Evolutionary conservation across 2,329 filamentous ascomycete species (phyloP), one percentile per base, ranked within the genome.

Genomic region (Cordyceps farinosa): DNA sequence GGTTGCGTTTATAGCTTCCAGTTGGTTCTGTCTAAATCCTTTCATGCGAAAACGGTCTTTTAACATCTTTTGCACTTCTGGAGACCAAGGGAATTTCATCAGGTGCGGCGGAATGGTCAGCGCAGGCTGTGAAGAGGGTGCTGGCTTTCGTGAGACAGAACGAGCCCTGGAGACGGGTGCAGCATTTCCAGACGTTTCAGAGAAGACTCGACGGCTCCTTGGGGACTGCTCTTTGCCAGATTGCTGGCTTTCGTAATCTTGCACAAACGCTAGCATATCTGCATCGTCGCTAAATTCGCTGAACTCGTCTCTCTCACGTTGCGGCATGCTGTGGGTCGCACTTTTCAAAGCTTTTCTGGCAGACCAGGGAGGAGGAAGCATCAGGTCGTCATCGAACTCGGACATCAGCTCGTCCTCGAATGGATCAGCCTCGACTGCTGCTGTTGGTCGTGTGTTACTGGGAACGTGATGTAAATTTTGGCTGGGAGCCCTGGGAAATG

Each of bases 1-100:
- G 0, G 95, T 98, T 1, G 93, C 90, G 74, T 99, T 98, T 74
- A 99, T 97, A 15, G 95, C 93, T 75, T 98, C 91, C 1, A 98
- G 82, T 72, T 99, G 95, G 72, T 97, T 95, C 61, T 89, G 87
- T 36, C 96, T 87, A 72, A 99, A 99, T 0, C 91, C 91, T 61
- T 85, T 86, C 74, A 99, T 88, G 66, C 89, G 85, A 71, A 99
- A 99, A 3, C 87, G 84, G 69, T 94, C 88, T 70, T 90, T 91
- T 67, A 99, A 78, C n/a, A 87, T 90, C 61, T 80, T 83, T 67
- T 88, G 89, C 30, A 99, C 90, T 69, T 98, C 93, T 50, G 84
- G 81, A 17, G 93, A 97, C 95, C 96, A 99, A 5, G 87, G 81
- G 70, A 88, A 82, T 55, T 83, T 81, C 83, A 90, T 89, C 69